Evolutionary conservation across 345 rosid species (phyloP).

Genomic region (Euphorbia peplus): DNA sequence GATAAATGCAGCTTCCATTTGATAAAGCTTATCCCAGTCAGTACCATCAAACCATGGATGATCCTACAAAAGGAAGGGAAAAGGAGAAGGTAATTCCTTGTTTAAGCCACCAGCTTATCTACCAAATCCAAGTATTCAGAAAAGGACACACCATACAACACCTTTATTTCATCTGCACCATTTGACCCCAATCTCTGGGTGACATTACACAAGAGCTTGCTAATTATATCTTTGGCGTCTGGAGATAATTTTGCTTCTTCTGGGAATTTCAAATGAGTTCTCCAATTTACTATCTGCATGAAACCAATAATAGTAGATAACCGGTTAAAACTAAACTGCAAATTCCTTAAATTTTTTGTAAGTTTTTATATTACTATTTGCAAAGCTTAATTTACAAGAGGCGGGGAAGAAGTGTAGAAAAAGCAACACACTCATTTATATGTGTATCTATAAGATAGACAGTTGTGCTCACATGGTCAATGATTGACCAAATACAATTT

Average conservation of each 20-base stretch:
- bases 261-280: constrained; percentile 89
- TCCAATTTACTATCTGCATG: constrained; percentile 87
- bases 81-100: constrained; percentile 28
- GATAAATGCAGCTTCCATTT: constrained; percentile 82
- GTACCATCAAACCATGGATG: constrained; percentile 78
- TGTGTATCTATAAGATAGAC: no score
- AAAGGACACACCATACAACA: constrained; percentile 58
- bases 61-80: constrained; percentile 44
- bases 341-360: neutral
- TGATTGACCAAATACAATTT: no score
- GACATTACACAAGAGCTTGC: constrained; percentile 81
- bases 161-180: constrained; percentile 89
- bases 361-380: neutral
- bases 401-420: neutral
- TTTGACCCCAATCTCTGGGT: constrained; percentile 78
- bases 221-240: constrained; percentile 67
- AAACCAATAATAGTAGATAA: constrained; percentile 2
- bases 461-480: no score
- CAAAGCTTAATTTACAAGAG: neutral
- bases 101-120: constrained; percentile 18
- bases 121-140: constrained; percentile 33
- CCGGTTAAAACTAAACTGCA: neutral
- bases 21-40: constrained; percentile 78
- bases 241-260: constrained; percentile 79
- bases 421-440: neutral